Conservation (phyloP, 768 basidiomycete species). For the Russula foetens region DNA sequence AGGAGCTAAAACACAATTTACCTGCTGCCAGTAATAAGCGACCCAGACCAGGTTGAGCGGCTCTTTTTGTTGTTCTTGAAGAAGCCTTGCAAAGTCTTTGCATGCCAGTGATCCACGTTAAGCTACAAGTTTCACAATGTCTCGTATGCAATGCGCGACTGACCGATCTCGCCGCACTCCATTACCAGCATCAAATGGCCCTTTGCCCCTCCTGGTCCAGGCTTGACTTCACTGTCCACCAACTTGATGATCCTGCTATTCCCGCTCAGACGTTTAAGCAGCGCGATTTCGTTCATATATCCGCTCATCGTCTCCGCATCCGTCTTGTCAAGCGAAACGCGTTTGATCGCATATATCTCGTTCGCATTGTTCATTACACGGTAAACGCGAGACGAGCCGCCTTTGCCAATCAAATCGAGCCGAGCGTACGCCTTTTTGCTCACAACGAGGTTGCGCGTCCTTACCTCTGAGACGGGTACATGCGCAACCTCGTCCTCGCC, state of each 20-base stretch:
- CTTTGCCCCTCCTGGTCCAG: conserved; percentile 59
- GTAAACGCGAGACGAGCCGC: conserved; percentile 93
- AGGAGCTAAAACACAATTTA: conserved; percentile 27
- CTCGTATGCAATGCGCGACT: conserved; percentile 13
- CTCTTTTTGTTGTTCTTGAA: conserved; percentile 80
- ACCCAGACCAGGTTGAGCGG: conserved; percentile 90
- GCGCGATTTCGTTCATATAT: conserved; percentile 93
- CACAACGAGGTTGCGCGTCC: conserved; percentile 19
- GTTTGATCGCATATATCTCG: conserved; percentile 86
- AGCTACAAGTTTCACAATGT: not conserved
- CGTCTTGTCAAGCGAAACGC: conserved; percentile 81
- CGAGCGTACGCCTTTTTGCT: conserved; percentile 81
- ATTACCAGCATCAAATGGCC: conserved; percentile 80
- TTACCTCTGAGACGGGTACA: conserved; percentile 9
- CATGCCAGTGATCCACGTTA: not conserved
- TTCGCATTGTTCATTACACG: conserved; percentile 73
- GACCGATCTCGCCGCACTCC: conserved; percentile 86
- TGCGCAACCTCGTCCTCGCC: conserved; percentile 32
- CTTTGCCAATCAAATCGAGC: conserved; percentile 85
- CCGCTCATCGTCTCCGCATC: conserved; percentile 85
- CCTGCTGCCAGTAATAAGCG: conserved; percentile 96
- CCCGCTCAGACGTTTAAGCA: conserved; percentile 90
- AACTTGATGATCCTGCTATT: conserved; percentile 88
- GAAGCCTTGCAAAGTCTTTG: conserved; percentile 67
- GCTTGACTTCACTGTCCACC: conserved; percentile 83